These are phyloP conservation scores for Boletus rufocinnamomeus DNA, from an alignment of 768 basidiomycete genomes.

Conservation along the genomic window DNA sequence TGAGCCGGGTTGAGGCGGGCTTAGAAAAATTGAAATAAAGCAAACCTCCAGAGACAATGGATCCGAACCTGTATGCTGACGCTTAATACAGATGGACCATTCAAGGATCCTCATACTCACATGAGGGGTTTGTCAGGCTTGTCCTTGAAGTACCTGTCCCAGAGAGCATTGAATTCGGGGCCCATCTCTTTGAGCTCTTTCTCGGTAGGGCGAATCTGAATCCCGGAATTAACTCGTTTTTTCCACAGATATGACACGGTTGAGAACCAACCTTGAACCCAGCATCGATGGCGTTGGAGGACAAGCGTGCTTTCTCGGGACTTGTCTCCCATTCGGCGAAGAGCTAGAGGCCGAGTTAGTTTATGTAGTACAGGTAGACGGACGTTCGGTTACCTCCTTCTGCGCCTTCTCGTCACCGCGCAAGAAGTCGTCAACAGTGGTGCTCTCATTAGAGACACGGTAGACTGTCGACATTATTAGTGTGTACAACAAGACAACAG, in stretches of 20 bases:
- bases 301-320: constrained; percentile 66
- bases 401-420: constrained; percentile 62
- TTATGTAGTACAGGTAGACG: background rate
- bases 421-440: constrained; percentile 68
- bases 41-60: constrained; percentile 62
- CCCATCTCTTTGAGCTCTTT: constrained; percentile 76
- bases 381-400: constrained; percentile 43
- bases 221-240: background rate
- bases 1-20: background rate
- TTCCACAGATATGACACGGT: background rate
- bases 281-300: constrained; percentile 74
- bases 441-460: constrained; percentile 65
- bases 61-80: constrained; percentile 48
- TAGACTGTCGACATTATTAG: constrained; percentile 43
- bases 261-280: constrained; percentile 58
- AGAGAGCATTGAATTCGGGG: constrained; percentile 71
- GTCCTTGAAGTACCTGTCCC: constrained; percentile 74
- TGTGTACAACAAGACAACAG: background rate
- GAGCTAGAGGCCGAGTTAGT: constrained; percentile 33
- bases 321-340: constrained; percentile 67
- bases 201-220: constrained; percentile 66
- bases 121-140: constrained; percentile 80
- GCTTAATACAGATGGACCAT: background rate
- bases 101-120: constrained; percentile 34
- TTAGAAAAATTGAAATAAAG: background rate